phyloP scores from a whole-genome alignment of 768 basidiomycete species.

The Sporobolomyces roseus region DNA sequence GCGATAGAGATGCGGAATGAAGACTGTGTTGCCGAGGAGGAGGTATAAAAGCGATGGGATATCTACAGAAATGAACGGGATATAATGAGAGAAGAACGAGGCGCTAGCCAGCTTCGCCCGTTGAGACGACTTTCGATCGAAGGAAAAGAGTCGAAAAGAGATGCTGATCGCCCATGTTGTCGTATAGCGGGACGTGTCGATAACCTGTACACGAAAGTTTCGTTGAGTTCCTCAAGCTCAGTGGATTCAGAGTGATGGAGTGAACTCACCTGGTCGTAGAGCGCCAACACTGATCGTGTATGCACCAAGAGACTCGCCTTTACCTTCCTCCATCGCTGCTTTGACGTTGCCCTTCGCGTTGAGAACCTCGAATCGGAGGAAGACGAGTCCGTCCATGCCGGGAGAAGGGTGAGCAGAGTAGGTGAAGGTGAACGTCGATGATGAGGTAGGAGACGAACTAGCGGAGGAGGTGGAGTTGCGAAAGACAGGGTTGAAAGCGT shows the following conservation, averaged over 20 bases:
- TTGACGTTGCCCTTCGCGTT: slow-evolving; percentile 55
- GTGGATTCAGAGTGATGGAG: slow-evolving; percentile 43
- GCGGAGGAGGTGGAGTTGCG: slow-evolving; percentile 53
- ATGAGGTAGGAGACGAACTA: slow-evolving; percentile 50
- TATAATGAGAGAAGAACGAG: too few species aligned
- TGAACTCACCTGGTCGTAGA: slow-evolving; percentile 63
- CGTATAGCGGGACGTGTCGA: slow-evolving; percentile 83
- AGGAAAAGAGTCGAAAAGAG: slow-evolving; percentile 93
- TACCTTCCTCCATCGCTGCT: slow-evolving; percentile 50
- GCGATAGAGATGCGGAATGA: too few species aligned
- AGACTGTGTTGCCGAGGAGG: not conserved
- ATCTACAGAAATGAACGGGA: not conserved
- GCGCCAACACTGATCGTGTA: slow-evolving; percentile 71
- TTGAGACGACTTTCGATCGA: not conserved
- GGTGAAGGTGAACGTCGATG: slow-evolving; percentile 57
- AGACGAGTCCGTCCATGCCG: slow-evolving; percentile 75
- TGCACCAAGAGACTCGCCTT: slow-evolving; percentile 64
- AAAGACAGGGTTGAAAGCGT: slow-evolving; percentile 92
- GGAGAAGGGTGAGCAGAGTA: slow-evolving; percentile 59
- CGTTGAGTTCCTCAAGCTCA: too few species aligned
- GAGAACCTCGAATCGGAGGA: slow-evolving; percentile 72
- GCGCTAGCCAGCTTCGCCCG: not conserved
- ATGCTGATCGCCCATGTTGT: slow-evolving; percentile 77
- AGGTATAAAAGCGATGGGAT: not conserved
- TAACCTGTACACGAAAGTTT: slow-evolving; percentile 59